Conservation (phyloP, 2,329 filamentous ascomycete genomes). For the Mycosphaerella arachidis region DNA sequence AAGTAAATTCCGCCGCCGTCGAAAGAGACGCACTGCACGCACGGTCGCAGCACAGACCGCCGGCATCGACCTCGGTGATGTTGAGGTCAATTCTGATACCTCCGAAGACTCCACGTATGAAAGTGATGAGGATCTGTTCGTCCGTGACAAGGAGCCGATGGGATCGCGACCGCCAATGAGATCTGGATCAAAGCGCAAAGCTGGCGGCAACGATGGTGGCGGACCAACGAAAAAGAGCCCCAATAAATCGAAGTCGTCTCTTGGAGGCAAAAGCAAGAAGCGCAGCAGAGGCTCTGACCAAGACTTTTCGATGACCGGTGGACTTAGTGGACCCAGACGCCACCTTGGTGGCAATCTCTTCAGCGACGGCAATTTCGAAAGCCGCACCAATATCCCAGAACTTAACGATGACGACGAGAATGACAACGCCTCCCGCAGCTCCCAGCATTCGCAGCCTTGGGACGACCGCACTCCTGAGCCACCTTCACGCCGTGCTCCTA, state of each 20-base stretch:
- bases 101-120: constrained; percentile 4
- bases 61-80: background rate
- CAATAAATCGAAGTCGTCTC: background rate
- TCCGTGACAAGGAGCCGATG: background rate
- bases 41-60: background rate
- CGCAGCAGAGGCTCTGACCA: background rate
- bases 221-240: background rate
- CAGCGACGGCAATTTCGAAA: background rate
- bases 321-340: background rate
- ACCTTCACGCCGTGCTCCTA: background rate
- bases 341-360: background rate
- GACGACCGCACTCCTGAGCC: background rate
- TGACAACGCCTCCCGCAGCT: background rate
- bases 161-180: background rate
- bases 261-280: background rate
- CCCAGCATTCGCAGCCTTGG: background rate
- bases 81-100: background rate
- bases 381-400: background rate
- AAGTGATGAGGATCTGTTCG: background rate
- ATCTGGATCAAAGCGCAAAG: background rate
- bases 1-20: background rate
- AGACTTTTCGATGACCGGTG: background rate
- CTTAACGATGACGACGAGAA: background rate
- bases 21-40: background rate
- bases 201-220: background rate